Evolutionary conservation across 2,329 filamentous ascomycete genomes (phyloP), one percentile per base, ranked within the genome.

Genomic region (Ophiostoma tasmaniense): DNA sequence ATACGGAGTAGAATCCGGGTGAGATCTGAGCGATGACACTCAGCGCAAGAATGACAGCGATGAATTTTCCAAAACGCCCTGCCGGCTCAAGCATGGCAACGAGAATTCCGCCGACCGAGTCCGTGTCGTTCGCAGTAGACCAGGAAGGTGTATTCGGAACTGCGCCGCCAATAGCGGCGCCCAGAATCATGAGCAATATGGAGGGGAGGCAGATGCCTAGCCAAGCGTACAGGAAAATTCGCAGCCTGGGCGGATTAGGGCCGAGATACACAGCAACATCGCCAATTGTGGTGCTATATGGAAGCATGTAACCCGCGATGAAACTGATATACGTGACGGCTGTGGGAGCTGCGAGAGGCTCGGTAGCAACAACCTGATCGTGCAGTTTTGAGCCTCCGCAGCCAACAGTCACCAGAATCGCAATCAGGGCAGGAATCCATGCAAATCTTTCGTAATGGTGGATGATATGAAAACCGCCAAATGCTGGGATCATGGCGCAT

Each of bases 111-210:
- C 86, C 86, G 0, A 86, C 83, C 5, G 82, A 81, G 52, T 82
- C 84, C 64, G 76, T 72, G 1, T 83, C 78, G 73, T 87, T 87
- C 2, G 80, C 85, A 2, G 77, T 79, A 20, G 79, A 73, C 86
- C 86, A 89, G 3, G 77, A 76, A 0, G 84, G 80, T 1, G 84
- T 79, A 71, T 82, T 85, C 30, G 82, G 79, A 1, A 86, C 80
- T 37, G 86, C 86, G 7, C 85, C 86, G 22, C 83, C 86, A 61
- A 90, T 87, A n/a, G 87, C 87, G 11, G 87, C 85, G 7, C 87
- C 87, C 0, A 89, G 81, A 0, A 80, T 81, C 85, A 90, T 88
- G 66, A 89, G 80, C 0, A 85, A 79, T 50, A 87, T 79, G 0
- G 85, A 85, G 0, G 86, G 85, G 5, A 84, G 72, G 7, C 81